Base-by-base conservation (phyloP, 2,329 filamentous ascomycete genomes). In the Cladosporium sp. region DNA sequence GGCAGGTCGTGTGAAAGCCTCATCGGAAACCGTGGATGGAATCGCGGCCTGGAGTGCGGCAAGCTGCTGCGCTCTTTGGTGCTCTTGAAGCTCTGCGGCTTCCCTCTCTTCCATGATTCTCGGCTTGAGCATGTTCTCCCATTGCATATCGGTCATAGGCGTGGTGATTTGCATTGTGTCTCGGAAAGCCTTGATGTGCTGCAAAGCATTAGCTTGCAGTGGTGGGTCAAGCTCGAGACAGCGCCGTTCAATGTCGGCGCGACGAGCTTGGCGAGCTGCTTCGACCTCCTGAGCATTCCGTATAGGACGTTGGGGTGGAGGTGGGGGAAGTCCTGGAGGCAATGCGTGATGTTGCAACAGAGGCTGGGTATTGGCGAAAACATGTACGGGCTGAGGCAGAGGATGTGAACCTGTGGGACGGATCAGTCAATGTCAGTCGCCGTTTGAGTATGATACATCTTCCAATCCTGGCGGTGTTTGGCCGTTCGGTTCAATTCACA, bases 121-220 rank as follows among this genome's bases (percentile, higher is more conserved):
- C 49, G 85, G 84, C 64, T 85, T 84, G 35, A 92, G 76, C 53
- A 87, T 74, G 5, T 58, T 45, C 51, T 83, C 80, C 89, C 89
- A 93, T 3, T 85, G 83, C 56, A 78, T 76, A 59, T 91, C 87
- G 62, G 83, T 85, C 64, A 93, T 75, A 19, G 86, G 85, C 22
- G 82, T 79, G 9, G 83, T 82, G 36, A 90, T 87, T 61, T 89
- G 83, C 45, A 89, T 80, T 28, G 89, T 86, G 36, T 87, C 87
- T 67, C 87, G 83, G 70, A 91, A 93, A 1, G 88, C 85, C 47
- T 88, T 81, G 72, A 91, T 89, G 66, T 87, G 85, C 56, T 80
- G 80, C 58, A 92, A 76, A 40, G 89, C 77, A 62, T 78, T 79
- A 37, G 84, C 74, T 49, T 77, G 74, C 57, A 93, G 75, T 1